Percentiles rank a stretch among this genome's conserved stretches.
phyloP scores from a whole-genome alignment of 352 stramenopile genomes.

The Paralagenidium karlingii region DNA sequence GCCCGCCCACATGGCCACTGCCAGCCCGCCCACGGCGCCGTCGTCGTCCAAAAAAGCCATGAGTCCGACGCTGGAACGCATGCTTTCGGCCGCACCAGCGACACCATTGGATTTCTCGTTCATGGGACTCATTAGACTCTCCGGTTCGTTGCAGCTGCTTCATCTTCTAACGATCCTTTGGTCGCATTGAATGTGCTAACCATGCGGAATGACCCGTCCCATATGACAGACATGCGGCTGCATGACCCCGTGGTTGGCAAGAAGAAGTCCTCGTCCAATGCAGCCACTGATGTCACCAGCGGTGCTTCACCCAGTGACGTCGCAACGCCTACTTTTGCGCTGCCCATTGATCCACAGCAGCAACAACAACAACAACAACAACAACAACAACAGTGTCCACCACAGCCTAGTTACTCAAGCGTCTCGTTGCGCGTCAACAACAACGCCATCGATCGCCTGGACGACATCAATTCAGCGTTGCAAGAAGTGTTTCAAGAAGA shows the following conservation, averaged over 20 bases:
- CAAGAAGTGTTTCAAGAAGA: slow-evolving; percentile 31
- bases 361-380: slow-evolving; percentile 4
- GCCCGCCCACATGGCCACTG: no score
- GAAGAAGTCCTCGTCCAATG: slow-evolving; percentile 19
- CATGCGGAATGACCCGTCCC: no score
- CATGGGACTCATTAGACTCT: slow-evolving; percentile 38
- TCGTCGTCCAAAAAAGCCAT: no score
- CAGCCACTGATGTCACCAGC: neutral
- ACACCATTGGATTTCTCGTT: slow-evolving; percentile 65
- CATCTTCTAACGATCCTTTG: neutral
- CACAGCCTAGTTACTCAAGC: slow-evolving; percentile 1
- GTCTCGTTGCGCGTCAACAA: slow-evolving; percentile 50
- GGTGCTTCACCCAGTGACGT: no score
- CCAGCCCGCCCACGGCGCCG: no score
- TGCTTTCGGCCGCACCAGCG: no score
- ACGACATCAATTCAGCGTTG: slow-evolving; percentile 43
- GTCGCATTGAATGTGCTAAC: neutral
- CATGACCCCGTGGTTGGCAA: slow-evolving; percentile 43
- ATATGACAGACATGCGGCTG: slow-evolving; percentile 48
- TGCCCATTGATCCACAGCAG: neutral
- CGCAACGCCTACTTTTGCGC: no score
- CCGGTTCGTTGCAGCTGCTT: slow-evolving; percentile 13
- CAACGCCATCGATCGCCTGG: slow-evolving; percentile 35
- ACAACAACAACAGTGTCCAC: slow-evolving; percentile 1
- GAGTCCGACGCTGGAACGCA: no score